Conservation (phyloP, 345 rosid genomes). For the Theobroma cacao region DNA sequence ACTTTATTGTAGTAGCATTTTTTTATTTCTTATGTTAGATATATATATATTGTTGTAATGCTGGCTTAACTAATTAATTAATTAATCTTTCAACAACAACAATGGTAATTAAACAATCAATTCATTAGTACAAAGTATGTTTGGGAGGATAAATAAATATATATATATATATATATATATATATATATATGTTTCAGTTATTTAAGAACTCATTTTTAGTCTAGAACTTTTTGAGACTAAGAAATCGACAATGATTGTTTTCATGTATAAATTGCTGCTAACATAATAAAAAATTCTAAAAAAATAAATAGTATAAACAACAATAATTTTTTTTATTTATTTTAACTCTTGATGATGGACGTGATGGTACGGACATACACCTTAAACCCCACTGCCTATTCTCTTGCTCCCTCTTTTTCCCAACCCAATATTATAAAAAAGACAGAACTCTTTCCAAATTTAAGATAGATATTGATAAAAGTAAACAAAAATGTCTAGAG, state of each 20-base stretch:
- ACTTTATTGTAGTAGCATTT: neutral
- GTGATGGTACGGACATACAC: neutral
- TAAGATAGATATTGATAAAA: neutral
- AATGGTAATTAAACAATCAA: neutral
- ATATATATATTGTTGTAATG: neutral
- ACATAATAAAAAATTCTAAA: neutral
- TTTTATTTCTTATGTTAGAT: neutral
- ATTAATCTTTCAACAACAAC: neutral
- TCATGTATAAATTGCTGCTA: neutral
- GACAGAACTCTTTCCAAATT: neutral
- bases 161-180: no score
- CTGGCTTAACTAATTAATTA: neutral
- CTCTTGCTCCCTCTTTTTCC: neutral
- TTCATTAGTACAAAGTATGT: conserved; percentile 1
- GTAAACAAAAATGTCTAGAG: neutral
- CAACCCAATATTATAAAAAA: neutral
- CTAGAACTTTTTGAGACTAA: conserved; percentile 1
- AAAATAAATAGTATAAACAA: neutral
- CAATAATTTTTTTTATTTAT: neutral
- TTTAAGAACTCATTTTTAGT: conserved; percentile 2
- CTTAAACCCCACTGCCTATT: neutral
- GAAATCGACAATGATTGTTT: conserved; percentile 14
- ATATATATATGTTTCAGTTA: neutral
- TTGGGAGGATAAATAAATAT: conserved; percentile 15
- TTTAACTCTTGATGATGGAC: neutral